Conservation (phyloP, 2,329 filamentous ascomycete genomes). For the Paecilomyces niveus region DNA sequence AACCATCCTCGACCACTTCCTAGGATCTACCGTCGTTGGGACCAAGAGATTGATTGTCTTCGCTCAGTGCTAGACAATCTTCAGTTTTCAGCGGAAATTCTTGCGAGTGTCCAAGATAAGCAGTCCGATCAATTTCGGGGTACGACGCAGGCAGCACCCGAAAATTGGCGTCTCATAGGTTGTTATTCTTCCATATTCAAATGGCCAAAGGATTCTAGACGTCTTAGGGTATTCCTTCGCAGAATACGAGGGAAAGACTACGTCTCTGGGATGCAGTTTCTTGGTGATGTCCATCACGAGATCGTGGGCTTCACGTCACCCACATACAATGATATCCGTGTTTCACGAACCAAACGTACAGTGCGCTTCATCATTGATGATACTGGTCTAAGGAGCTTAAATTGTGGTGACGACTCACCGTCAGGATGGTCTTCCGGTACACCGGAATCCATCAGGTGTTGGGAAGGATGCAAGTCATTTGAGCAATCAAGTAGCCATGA, state of each 20-base stretch:
- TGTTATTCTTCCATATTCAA: neutral
- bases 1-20: neutral
- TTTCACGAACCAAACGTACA: neutral
- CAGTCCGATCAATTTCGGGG: neutral
- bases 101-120: neutral
- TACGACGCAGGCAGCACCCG: neutral
- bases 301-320: neutral
- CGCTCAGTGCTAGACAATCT: neutral
- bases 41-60: neutral
- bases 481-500: neutral
- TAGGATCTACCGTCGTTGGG: neutral
- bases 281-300: neutral
- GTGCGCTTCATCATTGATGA: neutral
- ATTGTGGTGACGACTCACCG: neutral
- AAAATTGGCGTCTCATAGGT: neutral
- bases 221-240: neutral
- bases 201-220: neutral
- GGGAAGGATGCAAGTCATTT: neutral
- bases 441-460: neutral
- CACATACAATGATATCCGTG: neutral
- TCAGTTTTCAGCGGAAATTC: neutral
- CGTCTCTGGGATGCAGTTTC: neutral
- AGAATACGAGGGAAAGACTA: neutral
- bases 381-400: neutral
- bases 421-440: neutral